Evolutionary conservation across 2,329 filamentous ascomycete genomes (phyloP).

Genomic region (Colletotrichum sp.): DNA sequence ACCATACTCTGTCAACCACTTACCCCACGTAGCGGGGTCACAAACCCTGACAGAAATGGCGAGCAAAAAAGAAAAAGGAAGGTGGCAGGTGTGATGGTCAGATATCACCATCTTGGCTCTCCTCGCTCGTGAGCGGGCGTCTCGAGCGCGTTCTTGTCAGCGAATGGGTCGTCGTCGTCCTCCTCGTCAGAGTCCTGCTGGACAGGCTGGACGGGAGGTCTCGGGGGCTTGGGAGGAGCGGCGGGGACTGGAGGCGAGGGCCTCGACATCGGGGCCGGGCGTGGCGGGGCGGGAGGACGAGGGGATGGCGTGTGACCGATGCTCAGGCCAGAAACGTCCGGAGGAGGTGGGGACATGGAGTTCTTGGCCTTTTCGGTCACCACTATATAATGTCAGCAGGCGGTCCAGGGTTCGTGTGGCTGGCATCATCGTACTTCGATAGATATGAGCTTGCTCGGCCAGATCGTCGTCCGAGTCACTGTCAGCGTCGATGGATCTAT

Average conservation of each 20-base stretch:
- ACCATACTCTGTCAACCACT: not conserved
- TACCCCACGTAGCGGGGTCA: not conserved
- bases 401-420: not conserved
- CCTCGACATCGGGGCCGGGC: conserved; percentile 49
- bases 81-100: not conserved
- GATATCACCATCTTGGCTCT: conserved; percentile 21
- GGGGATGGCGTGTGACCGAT: conserved; percentile 41
- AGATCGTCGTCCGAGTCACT: conserved; percentile 73
- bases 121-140: conserved; percentile 16
- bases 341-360: conserved; percentile 43
- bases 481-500: conserved; percentile 80
- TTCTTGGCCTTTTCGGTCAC: conserved; percentile 57
- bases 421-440: conserved; percentile 53
- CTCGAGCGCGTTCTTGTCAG: conserved; percentile 74
- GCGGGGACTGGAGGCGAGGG: conserved; percentile 49
- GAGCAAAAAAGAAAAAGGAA: not conserved
- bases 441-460: conserved; percentile 70
- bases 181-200: conserved; percentile 56
- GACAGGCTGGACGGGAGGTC: conserved; percentile 30
- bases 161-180: conserved; percentile 86
- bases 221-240: conserved; percentile 41
- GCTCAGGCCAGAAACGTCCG: conserved; percentile 50
- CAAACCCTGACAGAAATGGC: not conserved
- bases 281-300: conserved; percentile 50
- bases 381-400: conserved; percentile 45